phyloP scores from a whole-genome alignment of 192 early-diverging fungal species.

The Backusella macrospora region DNA sequence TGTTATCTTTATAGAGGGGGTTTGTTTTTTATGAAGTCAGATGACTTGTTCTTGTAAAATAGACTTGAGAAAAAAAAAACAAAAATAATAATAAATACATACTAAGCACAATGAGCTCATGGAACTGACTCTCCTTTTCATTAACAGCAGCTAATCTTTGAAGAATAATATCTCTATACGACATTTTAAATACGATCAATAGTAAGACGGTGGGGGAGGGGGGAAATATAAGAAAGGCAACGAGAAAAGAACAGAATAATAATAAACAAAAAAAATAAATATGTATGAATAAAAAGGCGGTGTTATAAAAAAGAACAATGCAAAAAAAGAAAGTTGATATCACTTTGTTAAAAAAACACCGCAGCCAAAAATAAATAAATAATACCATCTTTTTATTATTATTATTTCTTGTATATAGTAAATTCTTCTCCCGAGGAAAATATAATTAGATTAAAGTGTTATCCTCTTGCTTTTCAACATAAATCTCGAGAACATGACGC shows the following conservation, averaged over 20 bases:
- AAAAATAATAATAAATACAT: not conserved
- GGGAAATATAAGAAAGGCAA: not conserved
- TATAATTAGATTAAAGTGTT: not conserved
- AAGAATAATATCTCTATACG: slow-evolving; percentile 19
- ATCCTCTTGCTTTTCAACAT: slow-evolving; percentile 29
- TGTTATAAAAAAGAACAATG: not conserved
- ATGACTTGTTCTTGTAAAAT: not conserved
- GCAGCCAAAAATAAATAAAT: not conserved
- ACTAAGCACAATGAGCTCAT: slow-evolving; percentile 7
- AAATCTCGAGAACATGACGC: slow-evolving; percentile 47
- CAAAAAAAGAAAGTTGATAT: too few relatives aligned
- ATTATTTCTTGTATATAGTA: too few relatives aligned
- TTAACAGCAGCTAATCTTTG: slow-evolving; percentile 10
- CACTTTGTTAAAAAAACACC: not conserved
- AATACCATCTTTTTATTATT: too few relatives aligned
- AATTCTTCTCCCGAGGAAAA: not conserved
- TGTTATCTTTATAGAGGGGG: not conserved
- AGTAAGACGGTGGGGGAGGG: not conserved
- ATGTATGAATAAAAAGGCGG: slow-evolving; percentile 6
- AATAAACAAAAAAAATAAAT: not conserved
- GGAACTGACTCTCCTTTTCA: slow-evolving; percentile 6
- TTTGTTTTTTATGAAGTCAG: not conserved
- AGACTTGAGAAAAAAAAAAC: too few relatives aligned
- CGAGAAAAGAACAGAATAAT: not conserved
- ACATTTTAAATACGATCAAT: not conserved